Evolutionary conservation across 1,284 basidiomycete species (phyloP).

Genomic region (Puccinia triticina): DNA sequence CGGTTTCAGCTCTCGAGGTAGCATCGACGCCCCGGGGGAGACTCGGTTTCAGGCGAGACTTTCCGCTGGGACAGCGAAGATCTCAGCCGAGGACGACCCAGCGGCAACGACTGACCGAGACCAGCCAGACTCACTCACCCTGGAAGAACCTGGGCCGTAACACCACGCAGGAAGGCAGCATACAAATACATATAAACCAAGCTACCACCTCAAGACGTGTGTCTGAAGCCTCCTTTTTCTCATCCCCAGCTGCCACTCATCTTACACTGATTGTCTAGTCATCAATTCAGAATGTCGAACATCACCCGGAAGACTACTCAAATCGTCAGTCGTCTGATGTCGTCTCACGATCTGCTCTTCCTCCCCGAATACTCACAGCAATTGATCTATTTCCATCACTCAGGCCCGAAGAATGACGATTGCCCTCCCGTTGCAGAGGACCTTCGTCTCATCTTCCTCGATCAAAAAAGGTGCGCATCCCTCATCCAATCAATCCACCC

Average conservation of each 20-base stretch:
- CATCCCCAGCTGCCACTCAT: background rate
- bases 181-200: too few relatives aligned
- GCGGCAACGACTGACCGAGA: too few relatives aligned
- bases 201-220: too few relatives aligned
- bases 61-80: too few relatives aligned
- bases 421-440: conserved; percentile 22
- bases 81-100: too few relatives aligned
- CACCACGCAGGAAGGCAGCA: too few relatives aligned
- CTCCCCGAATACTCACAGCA: background rate
- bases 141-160: too few relatives aligned
- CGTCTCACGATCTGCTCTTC: background rate
- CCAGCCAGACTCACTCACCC: too few relatives aligned
- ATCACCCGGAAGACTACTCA: conserved; percentile 15
- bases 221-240: background rate
- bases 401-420: conserved; percentile 35
- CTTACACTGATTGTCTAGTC: background rate
- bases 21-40: too few relatives aligned
- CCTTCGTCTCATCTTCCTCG: conserved; percentile 35
- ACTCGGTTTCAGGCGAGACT: too few relatives aligned
- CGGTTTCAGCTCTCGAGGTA: too few relatives aligned
- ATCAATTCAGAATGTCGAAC: background rate
- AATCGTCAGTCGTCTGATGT: background rate
- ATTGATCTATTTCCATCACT: background rate
- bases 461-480: conserved; percentile 36
- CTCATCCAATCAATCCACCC: background rate